Conservation (phyloP, 2,329 filamentous ascomycete genomes). For the Emergomyces africanus region DNA sequence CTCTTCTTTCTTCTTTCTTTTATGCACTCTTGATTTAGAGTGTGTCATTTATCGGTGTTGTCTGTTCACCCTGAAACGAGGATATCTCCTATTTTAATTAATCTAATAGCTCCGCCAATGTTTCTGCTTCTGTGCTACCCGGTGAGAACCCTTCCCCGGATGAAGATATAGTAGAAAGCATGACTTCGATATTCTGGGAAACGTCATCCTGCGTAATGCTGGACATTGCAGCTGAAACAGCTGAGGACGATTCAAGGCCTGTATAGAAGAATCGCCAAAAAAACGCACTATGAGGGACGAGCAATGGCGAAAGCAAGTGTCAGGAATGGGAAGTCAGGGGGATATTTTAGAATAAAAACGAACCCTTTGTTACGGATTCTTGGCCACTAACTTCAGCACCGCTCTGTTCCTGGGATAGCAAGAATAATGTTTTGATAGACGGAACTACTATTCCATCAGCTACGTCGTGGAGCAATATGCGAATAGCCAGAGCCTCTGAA, state of each 20-base stretch:
- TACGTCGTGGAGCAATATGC: background rate
- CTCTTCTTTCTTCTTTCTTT: too few relatives aligned
- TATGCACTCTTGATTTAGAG: too few relatives aligned
- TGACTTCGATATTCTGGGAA: background rate
- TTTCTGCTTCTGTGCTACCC: background rate
- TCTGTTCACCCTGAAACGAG: too few relatives aligned
- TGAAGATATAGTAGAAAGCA: background rate
- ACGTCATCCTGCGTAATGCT: too few relatives aligned
- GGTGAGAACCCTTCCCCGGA: background rate
- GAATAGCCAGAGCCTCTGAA: background rate
- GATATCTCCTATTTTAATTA: background rate
- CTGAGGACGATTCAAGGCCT: background rate
- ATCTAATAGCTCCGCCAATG: background rate
- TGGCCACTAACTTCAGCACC: background rate
- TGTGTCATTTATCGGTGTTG: too few relatives aligned
- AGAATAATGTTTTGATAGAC: background rate
- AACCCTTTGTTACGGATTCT: background rate
- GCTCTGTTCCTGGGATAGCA: background rate
- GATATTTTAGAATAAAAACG: background rate
- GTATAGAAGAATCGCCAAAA: background rate
- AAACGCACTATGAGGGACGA: background rate
- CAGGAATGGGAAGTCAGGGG: background rate
- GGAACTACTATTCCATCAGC: background rate
- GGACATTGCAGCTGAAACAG: background rate
- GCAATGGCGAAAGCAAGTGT: background rate